These are phyloP conservation scores for Botrytis hyacinthi DNA, from an alignment of 2,329 filamentous ascomycete species.

Conservation along the genomic window DNA sequence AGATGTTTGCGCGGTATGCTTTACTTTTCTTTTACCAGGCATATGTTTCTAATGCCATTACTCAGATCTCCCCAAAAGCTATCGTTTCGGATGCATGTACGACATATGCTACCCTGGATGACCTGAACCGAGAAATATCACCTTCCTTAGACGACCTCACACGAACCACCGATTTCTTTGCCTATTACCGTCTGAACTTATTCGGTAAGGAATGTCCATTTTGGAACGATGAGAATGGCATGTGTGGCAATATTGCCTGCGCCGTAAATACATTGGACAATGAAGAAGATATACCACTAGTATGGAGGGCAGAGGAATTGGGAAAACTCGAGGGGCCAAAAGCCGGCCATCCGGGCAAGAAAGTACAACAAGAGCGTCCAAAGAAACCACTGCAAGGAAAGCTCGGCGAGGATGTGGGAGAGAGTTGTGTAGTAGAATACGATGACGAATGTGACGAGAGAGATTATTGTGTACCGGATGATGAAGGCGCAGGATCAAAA, in stretches of 20 bases:
- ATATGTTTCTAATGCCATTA: conserved; percentile 38
- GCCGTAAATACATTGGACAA: conserved; percentile 93
- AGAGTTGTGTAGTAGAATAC: conserved; percentile 96
- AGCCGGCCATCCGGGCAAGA: conserved; percentile 81
- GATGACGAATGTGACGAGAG: conserved; percentile 96
- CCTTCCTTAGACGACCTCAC: conserved; percentile 79
- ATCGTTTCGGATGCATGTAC: conserved; percentile 94
- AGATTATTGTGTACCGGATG: conserved; percentile 95
- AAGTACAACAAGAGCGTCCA: conserved; percentile 67
- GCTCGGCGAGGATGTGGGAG: conserved; percentile 81
- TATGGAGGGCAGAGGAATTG: conserved; percentile 89
- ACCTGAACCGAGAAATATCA: conserved; percentile 73
- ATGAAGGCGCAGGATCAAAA: conserved; percentile 80
- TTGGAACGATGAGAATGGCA: conserved; percentile 88
- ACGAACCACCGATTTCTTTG: conserved; percentile 91
- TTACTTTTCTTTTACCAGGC: conserved; percentile 34
- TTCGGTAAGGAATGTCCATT: conserved; percentile 95
- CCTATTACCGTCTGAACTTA: conserved; percentile 92
- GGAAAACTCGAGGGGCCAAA: conserved; percentile 89
- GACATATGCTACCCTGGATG: conserved; percentile 86
- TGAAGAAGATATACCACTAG: conserved; percentile 86
- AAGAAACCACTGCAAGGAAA: conserved; percentile 75
- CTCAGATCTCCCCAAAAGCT: conserved; percentile 79
- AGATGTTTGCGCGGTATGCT: conserved; percentile 42
- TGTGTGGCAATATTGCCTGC: conserved; percentile 97